Evolutionary conservation across 2,329 filamentous ascomycete species (phyloP).

Genomic region (Talaromyces sp.): DNA sequence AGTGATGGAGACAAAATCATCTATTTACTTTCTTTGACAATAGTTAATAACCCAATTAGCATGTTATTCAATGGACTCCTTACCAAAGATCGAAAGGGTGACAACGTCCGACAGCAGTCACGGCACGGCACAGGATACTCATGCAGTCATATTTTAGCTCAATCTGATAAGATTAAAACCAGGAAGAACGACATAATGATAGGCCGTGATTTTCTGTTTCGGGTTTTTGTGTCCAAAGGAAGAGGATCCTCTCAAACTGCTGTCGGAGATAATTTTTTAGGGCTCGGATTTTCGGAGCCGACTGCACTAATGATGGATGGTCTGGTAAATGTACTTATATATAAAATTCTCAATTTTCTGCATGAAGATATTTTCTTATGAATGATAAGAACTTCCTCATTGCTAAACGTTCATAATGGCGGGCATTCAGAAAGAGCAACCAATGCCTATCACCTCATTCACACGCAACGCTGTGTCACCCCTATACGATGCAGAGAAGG

Average conservation of each 20-base stretch:
- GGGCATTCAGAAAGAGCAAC: not conserved
- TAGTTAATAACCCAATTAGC: slow-evolving; percentile 1
- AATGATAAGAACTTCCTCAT: not conserved
- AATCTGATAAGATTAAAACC: not conserved
- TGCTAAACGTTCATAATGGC: not conserved
- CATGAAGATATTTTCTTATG: not conserved
- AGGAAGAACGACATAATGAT: not conserved
- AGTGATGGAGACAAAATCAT: not conserved
- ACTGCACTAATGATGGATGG: not conserved
- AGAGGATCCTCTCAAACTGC: not conserved
- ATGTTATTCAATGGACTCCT: not conserved
- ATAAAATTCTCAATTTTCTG: not conserved
- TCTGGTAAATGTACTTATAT: not conserved
- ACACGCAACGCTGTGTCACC: not conserved
- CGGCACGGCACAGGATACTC: not conserved
- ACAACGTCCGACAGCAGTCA: not conserved
- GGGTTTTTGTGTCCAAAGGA: not conserved
- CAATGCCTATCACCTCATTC: not conserved
- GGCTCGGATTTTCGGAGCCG: slow-evolving; percentile 3
- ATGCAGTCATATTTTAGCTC: not conserved
- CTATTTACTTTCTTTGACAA: not conserved
- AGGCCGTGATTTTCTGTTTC: not conserved
- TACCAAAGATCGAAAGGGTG: not conserved
- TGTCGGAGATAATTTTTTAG: not conserved
- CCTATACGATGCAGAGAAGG: slow-evolving; percentile 1